phyloP scores from a whole-genome alignment of 2,329 filamentous ascomycete genomes.

The Colletotrichum ledebouriae region DNA sequence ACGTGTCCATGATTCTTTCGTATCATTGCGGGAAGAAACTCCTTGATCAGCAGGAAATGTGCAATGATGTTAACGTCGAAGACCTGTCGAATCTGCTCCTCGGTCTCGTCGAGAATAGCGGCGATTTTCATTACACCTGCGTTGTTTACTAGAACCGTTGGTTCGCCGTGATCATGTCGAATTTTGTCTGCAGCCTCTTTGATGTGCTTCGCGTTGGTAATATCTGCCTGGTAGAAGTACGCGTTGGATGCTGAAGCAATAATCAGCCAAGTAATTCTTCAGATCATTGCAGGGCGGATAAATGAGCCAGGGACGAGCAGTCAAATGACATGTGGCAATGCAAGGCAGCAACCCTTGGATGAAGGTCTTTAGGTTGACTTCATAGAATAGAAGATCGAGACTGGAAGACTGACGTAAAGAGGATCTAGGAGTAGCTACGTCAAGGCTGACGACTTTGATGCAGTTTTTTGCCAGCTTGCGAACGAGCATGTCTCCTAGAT shows the following conservation, averaged over 20 bases:
- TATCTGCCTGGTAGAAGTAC: slow-evolving; percentile 31
- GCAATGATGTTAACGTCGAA: slow-evolving; percentile 64
- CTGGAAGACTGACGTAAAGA: slow-evolving; percentile 12
- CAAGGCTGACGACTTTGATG: slow-evolving; percentile 35
- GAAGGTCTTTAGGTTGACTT: too few relatives aligned
- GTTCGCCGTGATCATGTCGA: slow-evolving; percentile 52
- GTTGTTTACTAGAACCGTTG: slow-evolving; percentile 55
- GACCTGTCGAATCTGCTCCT: slow-evolving; percentile 56
- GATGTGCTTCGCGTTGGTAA: slow-evolving; percentile 49
- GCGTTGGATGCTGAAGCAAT: slow-evolving; percentile 20
- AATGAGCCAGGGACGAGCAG: too few relatives aligned
- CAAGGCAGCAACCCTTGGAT: too few relatives aligned
- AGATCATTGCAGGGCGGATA: too few relatives aligned
- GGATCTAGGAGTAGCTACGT: slow-evolving; percentile 19
- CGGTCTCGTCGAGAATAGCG: slow-evolving; percentile 56
- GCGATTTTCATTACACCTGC: slow-evolving; percentile 53
- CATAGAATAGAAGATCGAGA: too few relatives aligned
- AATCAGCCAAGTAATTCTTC: neutral
- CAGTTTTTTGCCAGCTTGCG: slow-evolving; percentile 37
- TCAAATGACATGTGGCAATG: too few relatives aligned
- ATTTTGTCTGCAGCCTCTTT: slow-evolving; percentile 56
- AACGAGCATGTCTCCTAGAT: slow-evolving; percentile 26
- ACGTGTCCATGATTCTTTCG: slow-evolving; percentile 64
- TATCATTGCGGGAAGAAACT: slow-evolving; percentile 63
- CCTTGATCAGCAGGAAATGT: slow-evolving; percentile 60